A percentile compares a stretch with the other conserved stretches of the same genome.
phyloP scores from a whole-genome alignment of 345 rosid genomes.

The Mangifera indica region DNA sequence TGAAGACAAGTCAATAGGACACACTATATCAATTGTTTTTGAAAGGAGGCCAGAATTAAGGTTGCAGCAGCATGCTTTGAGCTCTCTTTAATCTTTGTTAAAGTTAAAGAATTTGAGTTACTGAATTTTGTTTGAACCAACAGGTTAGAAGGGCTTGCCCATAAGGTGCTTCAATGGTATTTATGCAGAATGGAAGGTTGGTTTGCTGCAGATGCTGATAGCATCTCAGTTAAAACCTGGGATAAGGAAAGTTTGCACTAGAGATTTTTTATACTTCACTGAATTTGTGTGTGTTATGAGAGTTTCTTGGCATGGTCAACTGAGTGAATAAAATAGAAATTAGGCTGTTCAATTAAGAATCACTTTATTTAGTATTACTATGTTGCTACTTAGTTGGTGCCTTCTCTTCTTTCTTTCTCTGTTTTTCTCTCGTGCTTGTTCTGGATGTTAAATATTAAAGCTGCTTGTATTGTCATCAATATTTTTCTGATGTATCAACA shows the following conservation, averaged over 20 bases:
- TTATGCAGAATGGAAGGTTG: slow-evolving; percentile 99
- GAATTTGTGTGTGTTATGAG: background rate
- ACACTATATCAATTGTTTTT: slow-evolving; percentile 69
- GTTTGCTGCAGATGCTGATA: slow-evolving; percentile 98
- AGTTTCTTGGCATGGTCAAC: background rate
- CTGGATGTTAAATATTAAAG: no score
- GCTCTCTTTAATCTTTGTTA: background rate
- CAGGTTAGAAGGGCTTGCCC: slow-evolving; percentile 76
- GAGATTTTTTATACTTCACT: background rate
- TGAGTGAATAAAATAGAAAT: no score
- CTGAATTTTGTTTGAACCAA: slow-evolving; percentile 13
- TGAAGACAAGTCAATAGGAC: slow-evolving; percentile 72
- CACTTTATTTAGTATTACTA: no score
- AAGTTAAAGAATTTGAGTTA: background rate
- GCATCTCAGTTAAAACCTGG: slow-evolving; percentile 85
- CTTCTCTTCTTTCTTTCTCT: no score
- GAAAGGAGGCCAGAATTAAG: slow-evolving; percentile 81
- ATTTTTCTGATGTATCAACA: no score
- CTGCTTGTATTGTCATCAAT: no score
- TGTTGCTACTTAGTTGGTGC: no score
- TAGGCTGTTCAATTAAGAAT: no score
- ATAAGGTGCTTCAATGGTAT: slow-evolving; percentile 95
- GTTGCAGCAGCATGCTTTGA: slow-evolving; percentile 28
- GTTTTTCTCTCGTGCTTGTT: no score
- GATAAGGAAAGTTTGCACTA: slow-evolving; percentile 53